These are phyloP conservation scores for Pelargonium nanum DNA, from an alignment of 345 rosid species.

Conservation along the genomic window DNA sequence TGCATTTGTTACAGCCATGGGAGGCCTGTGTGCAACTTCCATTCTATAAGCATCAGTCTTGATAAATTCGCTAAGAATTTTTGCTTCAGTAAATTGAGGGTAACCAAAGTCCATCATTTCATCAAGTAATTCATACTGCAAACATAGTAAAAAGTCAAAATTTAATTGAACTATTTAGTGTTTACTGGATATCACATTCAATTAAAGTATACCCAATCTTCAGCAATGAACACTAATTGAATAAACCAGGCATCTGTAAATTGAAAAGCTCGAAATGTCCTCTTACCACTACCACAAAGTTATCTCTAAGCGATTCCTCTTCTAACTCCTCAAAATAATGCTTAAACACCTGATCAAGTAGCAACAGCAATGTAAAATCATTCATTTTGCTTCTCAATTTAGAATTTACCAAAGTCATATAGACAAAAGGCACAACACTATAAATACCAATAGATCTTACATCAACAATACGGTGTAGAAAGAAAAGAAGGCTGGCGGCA, in stretches of 20 bases:
- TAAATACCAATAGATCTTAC: constrained; percentile 33
- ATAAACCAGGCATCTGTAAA: not conserved
- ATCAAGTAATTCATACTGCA: constrained; percentile 92
- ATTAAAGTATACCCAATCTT: not conserved
- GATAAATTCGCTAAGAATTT: constrained; percentile 84
- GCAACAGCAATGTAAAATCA: not conserved
- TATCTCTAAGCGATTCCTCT: constrained; percentile 94
- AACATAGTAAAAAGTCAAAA: constrained; percentile 7
- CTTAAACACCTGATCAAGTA: constrained; percentile 61
- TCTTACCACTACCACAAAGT: constrained; percentile 96
- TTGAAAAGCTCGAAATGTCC: not conserved
- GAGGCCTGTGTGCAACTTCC: constrained; percentile 95
- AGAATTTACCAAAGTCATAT: not conserved
- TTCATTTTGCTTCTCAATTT: not conserved
- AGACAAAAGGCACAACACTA: constrained; percentile 3
- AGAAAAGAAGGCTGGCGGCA: constrained; percentile 84
- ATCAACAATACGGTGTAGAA: constrained; percentile 87
- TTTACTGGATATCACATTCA: not conserved
- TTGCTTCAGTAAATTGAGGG: constrained; percentile 93
- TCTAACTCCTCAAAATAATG: constrained; percentile 96
- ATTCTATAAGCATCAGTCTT: constrained; percentile 96
- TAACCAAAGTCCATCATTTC: constrained; percentile 99
- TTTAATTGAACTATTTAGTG: not conserved
- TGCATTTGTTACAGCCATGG: constrained; percentile 98
- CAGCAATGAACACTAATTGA: not conserved